Evolutionary conservation across 2,329 filamentous ascomycete species (phyloP), one percentile per base, ranked within the genome.

Genomic region (Meredithiella fracta): DNA sequence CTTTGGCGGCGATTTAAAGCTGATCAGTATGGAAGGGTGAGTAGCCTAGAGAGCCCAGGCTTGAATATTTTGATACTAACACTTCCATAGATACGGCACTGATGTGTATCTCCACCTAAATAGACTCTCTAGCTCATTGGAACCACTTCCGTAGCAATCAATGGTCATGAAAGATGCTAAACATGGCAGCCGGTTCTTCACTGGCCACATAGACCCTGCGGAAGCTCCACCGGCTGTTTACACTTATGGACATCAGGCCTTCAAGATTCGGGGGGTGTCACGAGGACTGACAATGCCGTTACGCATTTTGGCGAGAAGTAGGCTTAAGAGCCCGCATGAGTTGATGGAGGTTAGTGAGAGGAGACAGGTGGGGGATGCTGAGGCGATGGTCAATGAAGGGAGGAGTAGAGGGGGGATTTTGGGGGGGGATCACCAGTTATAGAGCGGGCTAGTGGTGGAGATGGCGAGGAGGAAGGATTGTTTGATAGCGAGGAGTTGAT

Each of bases 11-110:
- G 92, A 98, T 68, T 69, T 98, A 64, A 97, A 97, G 70, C 71
- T 98, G 67, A 98, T 98, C 65, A 96, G 89, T 68, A 98, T 98
- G 92, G 92, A 98, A 75, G 92, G 92, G 87, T 95, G 74, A 75
- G 85, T 67, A 20, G 20, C 15, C 17, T 20, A 44, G 15, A 17
- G 11, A 44, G 8, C 6, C 11, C 37, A 44, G 15, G 20, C 20
- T 7, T n/a, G 2, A 17, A 17, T 22, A 7, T 44, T 44, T n/a
- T 44, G 8, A 22, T 9, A 26, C 23, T 29, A 38, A 26, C 59
- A 60, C 14, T 53, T 17, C 55, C 50, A 50, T 63, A 95, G 91
- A 58, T 98, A 98, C 69, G 92, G 92, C 62, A 98, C 92, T 53
- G 92, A 98, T 67, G 92, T 97, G 54, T 98, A 98, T 71, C 85